These are phyloP conservation scores for Spathaspora boniae DNA, from an alignment of 805 yeast species.

Conservation along the genomic window DNA sequence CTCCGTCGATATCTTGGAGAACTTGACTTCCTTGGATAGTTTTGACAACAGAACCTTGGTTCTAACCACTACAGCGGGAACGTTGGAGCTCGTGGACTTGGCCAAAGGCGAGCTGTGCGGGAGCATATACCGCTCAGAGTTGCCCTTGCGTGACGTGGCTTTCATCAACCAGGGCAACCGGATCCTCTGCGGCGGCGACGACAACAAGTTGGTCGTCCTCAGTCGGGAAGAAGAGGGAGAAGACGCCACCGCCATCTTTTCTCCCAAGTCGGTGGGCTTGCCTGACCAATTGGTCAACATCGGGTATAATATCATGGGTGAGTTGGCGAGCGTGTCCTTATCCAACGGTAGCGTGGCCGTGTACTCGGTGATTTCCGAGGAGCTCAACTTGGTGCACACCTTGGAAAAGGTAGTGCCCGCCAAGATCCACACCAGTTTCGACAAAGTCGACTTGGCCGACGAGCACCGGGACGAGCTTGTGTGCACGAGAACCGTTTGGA, in stretches of 20 bases:
- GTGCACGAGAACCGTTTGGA: constrained; percentile 61
- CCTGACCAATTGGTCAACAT: constrained; percentile 57
- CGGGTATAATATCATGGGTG: constrained; percentile 55
- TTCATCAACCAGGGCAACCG: constrained; percentile 61
- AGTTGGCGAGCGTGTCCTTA: constrained; percentile 53
- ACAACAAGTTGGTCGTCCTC: constrained; percentile 50
- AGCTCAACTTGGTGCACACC: constrained; percentile 38
- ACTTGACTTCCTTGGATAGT: constrained; percentile 39
- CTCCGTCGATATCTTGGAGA: constrained; percentile 49
- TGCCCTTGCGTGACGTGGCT: constrained; percentile 49
- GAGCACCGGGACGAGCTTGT: constrained; percentile 45
- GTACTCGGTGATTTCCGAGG: constrained; percentile 51
- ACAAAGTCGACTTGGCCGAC: constrained; percentile 32
- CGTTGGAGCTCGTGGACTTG: constrained; percentile 39
- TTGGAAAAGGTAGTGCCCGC: constrained; percentile 39
- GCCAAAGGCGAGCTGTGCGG: constrained; percentile 25
- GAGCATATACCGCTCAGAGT: constrained; percentile 40
- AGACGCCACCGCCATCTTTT: constrained; percentile 14
- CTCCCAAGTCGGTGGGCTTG: constrained; percentile 28
- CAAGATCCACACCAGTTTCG: constrained; percentile 30
- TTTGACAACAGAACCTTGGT: constrained; percentile 20
- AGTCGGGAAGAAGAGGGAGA: constrained; percentile 24
- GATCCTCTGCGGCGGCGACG: constrained; percentile 65
- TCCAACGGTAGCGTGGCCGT: constrained; percentile 58
- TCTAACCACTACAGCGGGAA: constrained; percentile 40